A percentile compares a stretch with the other conserved stretches of the same genome.
phyloP scores from a whole-genome alignment of 768 basidiomycete genomes.

The Calocybe indica region DNA sequence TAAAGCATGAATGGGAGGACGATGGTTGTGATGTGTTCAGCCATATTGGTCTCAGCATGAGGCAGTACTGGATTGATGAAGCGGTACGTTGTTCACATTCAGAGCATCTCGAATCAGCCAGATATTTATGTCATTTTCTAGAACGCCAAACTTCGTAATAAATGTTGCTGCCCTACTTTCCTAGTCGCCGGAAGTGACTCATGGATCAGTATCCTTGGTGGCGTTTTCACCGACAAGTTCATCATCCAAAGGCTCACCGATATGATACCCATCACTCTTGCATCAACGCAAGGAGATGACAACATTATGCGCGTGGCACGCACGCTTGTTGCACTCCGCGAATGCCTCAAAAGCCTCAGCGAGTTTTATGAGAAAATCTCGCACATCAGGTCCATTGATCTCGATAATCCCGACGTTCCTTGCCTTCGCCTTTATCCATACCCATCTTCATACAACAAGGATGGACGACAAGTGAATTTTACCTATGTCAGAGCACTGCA shows the following conservation, averaged over 20 bases:
- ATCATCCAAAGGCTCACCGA: constrained; percentile 30
- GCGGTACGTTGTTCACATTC: constrained; percentile 5
- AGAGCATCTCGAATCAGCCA: constrained; percentile 2
- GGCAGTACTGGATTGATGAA: too few species aligned
- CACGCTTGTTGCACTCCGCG: background rate
- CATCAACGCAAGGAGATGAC: background rate
- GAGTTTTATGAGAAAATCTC: background rate
- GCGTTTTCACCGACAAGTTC: constrained; percentile 16
- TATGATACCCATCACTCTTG: constrained; percentile 17
- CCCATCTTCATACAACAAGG: background rate
- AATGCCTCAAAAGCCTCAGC: background rate
- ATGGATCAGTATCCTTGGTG: constrained; percentile 27
- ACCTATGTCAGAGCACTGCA: background rate
- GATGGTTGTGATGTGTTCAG: too few species aligned
- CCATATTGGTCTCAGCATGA: too few species aligned
- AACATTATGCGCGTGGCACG: background rate
- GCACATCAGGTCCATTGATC: too few species aligned
- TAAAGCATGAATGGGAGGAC: background rate
- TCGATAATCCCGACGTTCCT: background rate
- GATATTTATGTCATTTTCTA: constrained; percentile 6
- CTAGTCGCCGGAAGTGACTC: constrained; percentile 20
- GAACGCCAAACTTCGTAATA: constrained; percentile 4
- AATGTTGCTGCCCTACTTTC: constrained; percentile 24
- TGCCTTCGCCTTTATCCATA: background rate
- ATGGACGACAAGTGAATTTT: background rate